Evolutionary conservation across 2,329 filamentous ascomycete genomes (phyloP).

Genomic region (Phialophora verrucosa): DNA sequence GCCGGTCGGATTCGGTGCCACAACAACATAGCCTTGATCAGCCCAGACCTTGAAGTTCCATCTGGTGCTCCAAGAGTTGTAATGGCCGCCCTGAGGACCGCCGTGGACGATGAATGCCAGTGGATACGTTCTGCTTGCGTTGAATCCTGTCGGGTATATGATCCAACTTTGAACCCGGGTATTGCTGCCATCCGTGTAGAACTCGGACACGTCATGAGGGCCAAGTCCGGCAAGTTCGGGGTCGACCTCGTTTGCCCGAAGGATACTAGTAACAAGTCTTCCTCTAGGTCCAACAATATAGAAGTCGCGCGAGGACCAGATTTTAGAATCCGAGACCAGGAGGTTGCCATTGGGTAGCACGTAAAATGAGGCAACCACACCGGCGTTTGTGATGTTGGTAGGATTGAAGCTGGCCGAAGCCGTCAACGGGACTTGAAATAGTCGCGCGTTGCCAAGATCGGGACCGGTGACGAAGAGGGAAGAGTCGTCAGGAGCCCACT

Average conservation of each 20-base stretch:
- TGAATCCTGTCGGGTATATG: constrained; percentile 62
- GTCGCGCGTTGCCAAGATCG: constrained; percentile 62
- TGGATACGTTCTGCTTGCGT: constrained; percentile 74
- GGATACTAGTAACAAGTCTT: constrained; percentile 41
- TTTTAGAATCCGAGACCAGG: constrained; percentile 44
- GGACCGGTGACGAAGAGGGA: constrained; percentile 77
- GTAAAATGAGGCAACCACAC: constrained; percentile 43
- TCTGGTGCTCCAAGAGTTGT: constrained; percentile 75
- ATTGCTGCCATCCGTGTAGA: constrained; percentile 47
- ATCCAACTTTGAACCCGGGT: constrained; percentile 49
- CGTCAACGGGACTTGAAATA: constrained; percentile 46
- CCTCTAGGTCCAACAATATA: constrained; percentile 44
- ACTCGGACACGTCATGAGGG: constrained; percentile 46
- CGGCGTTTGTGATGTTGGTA: constrained; percentile 46
- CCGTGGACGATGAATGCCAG: constrained; percentile 82
- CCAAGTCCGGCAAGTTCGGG: constrained; percentile 46
- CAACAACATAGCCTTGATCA: constrained; percentile 83
- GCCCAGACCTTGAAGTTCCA: constrained; percentile 89
- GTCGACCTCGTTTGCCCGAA: constrained; percentile 49
- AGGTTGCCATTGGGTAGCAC: constrained; percentile 41
- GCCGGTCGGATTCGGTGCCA: constrained; percentile 82
- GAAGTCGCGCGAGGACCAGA: constrained; percentile 47
- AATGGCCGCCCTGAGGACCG: constrained; percentile 79
- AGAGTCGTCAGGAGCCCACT: constrained; percentile 61
- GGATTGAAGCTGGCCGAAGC: constrained; percentile 45